Evolutionary conservation across 2,329 filamentous ascomycete genomes (phyloP), one percentile per base, ranked within the genome.

Genomic region (Salinomyces thailandicus): DNA sequence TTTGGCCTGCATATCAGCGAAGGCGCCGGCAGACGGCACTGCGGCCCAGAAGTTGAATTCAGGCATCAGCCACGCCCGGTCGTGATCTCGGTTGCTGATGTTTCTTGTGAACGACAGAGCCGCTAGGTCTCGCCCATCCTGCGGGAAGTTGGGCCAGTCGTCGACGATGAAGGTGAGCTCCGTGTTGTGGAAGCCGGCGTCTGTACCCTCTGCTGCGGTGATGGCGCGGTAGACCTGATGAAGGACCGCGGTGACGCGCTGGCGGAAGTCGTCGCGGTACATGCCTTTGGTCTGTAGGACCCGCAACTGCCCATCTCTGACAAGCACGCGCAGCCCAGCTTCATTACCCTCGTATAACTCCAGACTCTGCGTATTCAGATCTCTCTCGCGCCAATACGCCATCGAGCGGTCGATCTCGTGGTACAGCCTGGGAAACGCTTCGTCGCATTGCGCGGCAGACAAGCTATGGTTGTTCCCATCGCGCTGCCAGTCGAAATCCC

Each of bases 11-110:
- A 42, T 48, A 18, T 54, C 50, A n/a, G 41, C 42, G 19, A 48
- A 55, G 1, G 45, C 39, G 7, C 43, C 47, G 4, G 47, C 47
- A 2, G 52, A 49, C 5, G 49, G 49, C 14, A 49, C 67, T 61
- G 66, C 71, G 6, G 63, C 59, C 65, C 67, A 73, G 54, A 68
- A 71, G 20, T 66, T 68, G 44, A 72, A 72, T 45, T 72, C 69
- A 0, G 69, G 68, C 52, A 72, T 70, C 14, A 72, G 52, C 69
- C 69, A 72, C 24, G 53, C 43, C 22, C 51, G 47, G 24, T 52
- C 46, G 42, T 59, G 54, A 6, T 58, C 18, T 49, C 57, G 35
- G 60, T 52, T 45, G 18, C 32, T 36, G 7, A 47, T 48, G 35
- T 45, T 42, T 32, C 46, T 48, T 35, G 42, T 49, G 44, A 45